Evolutionary conservation across 2,329 filamentous ascomycete genomes (phyloP), one percentile per base, ranked within the genome.

Genomic region (Bipolaris cookei): DNA sequence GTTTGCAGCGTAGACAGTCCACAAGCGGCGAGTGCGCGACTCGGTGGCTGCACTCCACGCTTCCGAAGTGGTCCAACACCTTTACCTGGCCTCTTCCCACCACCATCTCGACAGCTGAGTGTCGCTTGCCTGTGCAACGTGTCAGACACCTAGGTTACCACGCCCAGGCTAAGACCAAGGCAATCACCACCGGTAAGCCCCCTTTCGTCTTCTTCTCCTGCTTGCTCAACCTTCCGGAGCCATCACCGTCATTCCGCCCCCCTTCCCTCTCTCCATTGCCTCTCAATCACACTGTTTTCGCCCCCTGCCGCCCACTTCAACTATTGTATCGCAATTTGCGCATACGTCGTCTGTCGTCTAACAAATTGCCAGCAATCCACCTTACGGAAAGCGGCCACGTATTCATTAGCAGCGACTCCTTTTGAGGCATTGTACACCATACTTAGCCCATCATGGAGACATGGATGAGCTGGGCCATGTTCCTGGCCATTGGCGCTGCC

Each of bases 391-490:
- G 20, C 37, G 28, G 38, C 48, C 49, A 39, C 46, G 30, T 53
- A 48, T 56, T 45, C 39, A 52, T 41, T 21, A 25, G 44, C 39
- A 16, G 25, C 51, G 20, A 51, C 30, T 55, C 32, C 30, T 28
- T 32, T 23, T 35, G 18, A 21, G 34, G 23, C 28, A 41, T 10
- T 48, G 6, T 39, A 54, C 23, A 48, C 50, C 21, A 21, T 44
- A 42, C 47, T 5, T 30, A 6, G 14, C 16, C 30, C 58, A 70
- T 41, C 53, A 75, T 76, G 72, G 66, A 74, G 62, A 53, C 69
- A 20, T 72, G 67, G 71, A 60, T 66, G 58, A 75, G 65, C 60
- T 77, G 74, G 74, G 66, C 63, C 25, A 56, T 70, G 32, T 68
- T 74, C 51, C 50, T 77, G 55, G 67, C 65, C 62, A 59, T 75